These are phyloP conservation scores for Plasmodium billcollinsi DNA, from an alignment of 169 alveolate genomes.

Conservation along the genomic window DNA sequence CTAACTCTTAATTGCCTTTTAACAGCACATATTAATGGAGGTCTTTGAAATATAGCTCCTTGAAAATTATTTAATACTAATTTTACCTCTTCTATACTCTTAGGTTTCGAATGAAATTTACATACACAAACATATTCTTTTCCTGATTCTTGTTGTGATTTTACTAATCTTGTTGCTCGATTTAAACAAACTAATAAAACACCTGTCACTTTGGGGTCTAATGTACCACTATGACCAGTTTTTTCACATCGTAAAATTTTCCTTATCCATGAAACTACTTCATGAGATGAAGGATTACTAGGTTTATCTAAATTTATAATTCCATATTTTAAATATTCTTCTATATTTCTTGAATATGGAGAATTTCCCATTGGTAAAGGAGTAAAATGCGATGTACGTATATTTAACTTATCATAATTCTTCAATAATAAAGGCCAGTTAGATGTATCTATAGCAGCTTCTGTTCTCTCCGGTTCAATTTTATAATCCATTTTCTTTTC, in stretches of 20 bases:
- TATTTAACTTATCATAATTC: conserved; percentile 96
- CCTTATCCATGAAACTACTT: conserved; percentile 99
- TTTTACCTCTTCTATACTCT: conserved; percentile 75
- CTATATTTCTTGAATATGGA: conserved; percentile 96
- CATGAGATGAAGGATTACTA: conserved; percentile 99
- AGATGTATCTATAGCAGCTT: conserved; percentile 55
- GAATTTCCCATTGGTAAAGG: conserved; percentile 99
- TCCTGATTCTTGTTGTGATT: conserved; percentile 99
- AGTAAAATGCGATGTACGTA: conserved; percentile 98
- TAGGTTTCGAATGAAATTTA: conserved; percentile 94
- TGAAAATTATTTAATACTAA: conserved; percentile 95
- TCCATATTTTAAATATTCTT: conserved; percentile 97
- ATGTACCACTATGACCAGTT: conserved; percentile 99
- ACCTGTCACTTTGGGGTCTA: conserved; percentile 99
- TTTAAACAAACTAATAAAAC: conserved; percentile 98
- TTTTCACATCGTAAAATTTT: conserved; percentile 98
- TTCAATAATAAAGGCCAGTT: conserved; percentile 80
- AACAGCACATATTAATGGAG: conserved; percentile 99
- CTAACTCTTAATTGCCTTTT: conserved; percentile 99
- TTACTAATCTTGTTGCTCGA: conserved; percentile 99
- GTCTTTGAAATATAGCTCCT: conserved; percentile 99
- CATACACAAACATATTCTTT: conserved; percentile 98
- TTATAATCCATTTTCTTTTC: conserved; percentile 28
- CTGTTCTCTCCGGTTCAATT: conserved; percentile 67
- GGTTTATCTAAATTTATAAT: conserved; percentile 99